Base-by-base conservation (phyloP, 495 filamentous ascomycete genomes). In the Xylaria castorea region DNA sequence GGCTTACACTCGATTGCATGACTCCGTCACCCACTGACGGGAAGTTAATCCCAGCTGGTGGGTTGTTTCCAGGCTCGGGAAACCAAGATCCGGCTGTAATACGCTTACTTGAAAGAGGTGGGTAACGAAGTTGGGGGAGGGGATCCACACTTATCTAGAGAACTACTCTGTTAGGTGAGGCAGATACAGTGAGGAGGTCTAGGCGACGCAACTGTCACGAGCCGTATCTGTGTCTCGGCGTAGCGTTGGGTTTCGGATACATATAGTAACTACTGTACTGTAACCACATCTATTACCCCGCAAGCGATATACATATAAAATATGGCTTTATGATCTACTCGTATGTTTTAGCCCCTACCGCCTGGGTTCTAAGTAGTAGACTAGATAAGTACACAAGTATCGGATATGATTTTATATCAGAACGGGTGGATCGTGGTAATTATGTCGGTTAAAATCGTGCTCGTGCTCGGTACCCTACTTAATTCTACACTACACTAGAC, bases 31-130 rank as follows among this genome's bases (percentile, higher is more conserved):
- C 55, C 36, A 44, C 40, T 36, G 22, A 38, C 30, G 50, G 42
- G 66, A 68, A 22, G 14, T 42, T 36, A 22, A 55, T 68, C 66
- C 66, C 18, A 68, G 66, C 34, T 30, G 25, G 48, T 67, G 65
- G 65, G 9, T 38, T 46, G 40, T 53, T 55, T n/a, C 48, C 67
- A 68, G 25, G 66, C 67, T 69, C 67, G 67, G 67, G 51, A 69
- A 34, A 20, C 53, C 53, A 69, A 69, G 67, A 69, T 69, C 67
- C 67, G 67, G 40, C 22, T 58, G 34, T 53, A 40, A 38, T 61
- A 60, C 20, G 51, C 38, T 58, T 58, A 68, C 48, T 38, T 68
- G 5, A 51, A 53, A 51, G 32, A 38, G 46, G 46, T 61, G 27
- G 44, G 64, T 67, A 53, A 36, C 46, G 63, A 50, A 22, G 16